Evolutionary conservation across 2,329 filamentous ascomycete species (phyloP).

Genomic region (Apiospora saccharicola): DNA sequence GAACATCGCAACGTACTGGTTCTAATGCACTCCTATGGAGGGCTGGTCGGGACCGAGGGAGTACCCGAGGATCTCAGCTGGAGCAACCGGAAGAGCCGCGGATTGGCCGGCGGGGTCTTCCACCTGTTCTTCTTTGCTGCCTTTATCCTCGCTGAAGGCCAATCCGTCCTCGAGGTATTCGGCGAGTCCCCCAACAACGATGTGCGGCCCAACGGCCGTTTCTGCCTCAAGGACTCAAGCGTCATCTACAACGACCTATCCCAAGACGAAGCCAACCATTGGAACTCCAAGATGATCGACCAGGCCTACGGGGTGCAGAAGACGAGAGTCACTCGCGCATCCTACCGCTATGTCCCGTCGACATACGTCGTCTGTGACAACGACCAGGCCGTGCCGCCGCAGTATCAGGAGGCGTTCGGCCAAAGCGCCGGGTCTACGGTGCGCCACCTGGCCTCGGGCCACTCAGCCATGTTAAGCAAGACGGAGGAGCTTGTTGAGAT

Average conservation of each 20-base stretch:
- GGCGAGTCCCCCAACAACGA: conserved; percentile 25
- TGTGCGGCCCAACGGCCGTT: conserved; percentile 29
- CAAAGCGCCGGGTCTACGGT: neutral
- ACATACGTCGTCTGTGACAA: conserved; percentile 22
- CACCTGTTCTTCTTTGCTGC: conserved; percentile 33
- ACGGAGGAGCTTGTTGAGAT: neutral
- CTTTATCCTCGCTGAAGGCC: conserved; percentile 32
- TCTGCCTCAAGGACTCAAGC: conserved; percentile 27
- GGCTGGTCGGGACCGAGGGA: conserved; percentile 35
- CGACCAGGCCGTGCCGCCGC: neutral
- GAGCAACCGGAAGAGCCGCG: conserved; percentile 25
- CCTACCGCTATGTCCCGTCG: conserved; percentile 24
- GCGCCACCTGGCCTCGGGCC: neutral
- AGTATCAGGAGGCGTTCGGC: conserved; percentile 11
- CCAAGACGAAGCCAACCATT: conserved; percentile 29
- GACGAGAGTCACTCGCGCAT: neutral
- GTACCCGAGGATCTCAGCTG: conserved; percentile 30
- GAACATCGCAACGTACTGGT: conserved; percentile 32
- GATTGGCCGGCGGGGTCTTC: conserved; percentile 31
- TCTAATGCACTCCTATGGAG: conserved; percentile 39
- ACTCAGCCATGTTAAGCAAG: conserved; percentile 24
- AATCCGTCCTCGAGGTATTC: conserved; percentile 30
- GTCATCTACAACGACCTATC: conserved; percentile 34
- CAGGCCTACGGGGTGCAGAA: conserved; percentile 1
- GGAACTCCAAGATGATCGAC: conserved; percentile 23